phyloP scores from a whole-genome alignment of 1,139 yeast species.

The Sugiyamaella novakii region DNA sequence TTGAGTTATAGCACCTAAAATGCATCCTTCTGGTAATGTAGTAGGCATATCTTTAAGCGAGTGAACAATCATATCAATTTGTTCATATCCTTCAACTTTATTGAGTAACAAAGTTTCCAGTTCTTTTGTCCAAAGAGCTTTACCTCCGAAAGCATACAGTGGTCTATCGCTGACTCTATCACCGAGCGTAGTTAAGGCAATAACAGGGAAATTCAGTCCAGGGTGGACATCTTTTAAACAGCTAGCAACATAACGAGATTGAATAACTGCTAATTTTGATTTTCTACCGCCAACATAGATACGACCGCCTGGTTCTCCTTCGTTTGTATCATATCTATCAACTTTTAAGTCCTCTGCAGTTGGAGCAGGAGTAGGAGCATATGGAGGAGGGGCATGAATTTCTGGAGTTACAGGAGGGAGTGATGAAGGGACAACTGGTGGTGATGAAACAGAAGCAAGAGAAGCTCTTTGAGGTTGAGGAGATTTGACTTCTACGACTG shows the following conservation, averaged over 20 bases:
- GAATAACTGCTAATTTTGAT: constrained; percentile 82
- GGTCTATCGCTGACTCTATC: constrained; percentile 86
- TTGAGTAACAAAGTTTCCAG: constrained; percentile 74
- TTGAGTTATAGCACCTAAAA: constrained; percentile 80
- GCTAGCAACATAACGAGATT: constrained; percentile 72
- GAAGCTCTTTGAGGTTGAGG: constrained; percentile 15
- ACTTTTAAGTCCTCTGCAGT: constrained; percentile 19
- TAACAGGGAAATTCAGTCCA: constrained; percentile 63
- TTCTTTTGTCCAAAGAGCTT: constrained; percentile 94
- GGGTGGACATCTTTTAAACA: constrained; percentile 63
- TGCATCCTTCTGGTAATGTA: constrained; percentile 82
- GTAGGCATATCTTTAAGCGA: constrained; percentile 94
- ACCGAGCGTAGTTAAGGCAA: constrained; percentile 84
- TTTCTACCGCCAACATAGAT: constrained; percentile 79
- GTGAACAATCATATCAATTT: constrained; percentile 87
- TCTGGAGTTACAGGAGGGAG: constrained; percentile 9
- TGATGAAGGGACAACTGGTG: neutral
- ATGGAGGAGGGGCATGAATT: constrained; percentile 15
- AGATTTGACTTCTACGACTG: constrained; percentile 11
- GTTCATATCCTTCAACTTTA: constrained; percentile 57
- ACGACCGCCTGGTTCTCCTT: constrained; percentile 26
- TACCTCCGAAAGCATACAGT: constrained; percentile 92
- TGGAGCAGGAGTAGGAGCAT: constrained; percentile 17
- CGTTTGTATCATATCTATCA: constrained; percentile 27
- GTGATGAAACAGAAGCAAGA: neutral